These are phyloP conservation scores for Linum usitatissimum DNA, from an alignment of 345 rosid genomes.

Conservation along the genomic window DNA sequence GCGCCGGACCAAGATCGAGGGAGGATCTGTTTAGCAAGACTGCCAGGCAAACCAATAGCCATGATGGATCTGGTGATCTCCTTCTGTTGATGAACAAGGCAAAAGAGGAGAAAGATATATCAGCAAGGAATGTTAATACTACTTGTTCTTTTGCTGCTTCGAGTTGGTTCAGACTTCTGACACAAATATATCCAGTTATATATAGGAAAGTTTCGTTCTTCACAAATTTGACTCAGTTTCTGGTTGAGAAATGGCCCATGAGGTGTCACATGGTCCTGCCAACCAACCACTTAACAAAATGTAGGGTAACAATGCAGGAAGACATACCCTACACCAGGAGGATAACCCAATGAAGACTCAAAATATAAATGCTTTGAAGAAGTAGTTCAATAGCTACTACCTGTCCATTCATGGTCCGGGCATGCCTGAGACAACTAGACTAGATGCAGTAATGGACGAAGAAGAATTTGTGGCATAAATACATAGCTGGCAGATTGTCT, in stretches of 20 bases:
- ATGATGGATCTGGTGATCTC: conserved; percentile 12
- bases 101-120: neutral
- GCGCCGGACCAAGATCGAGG: conserved; percentile 46
- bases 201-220: neutral
- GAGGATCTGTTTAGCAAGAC: conserved; percentile 63
- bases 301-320: neutral
- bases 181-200: neutral
- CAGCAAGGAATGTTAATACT: conserved; percentile 12
- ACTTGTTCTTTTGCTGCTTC: neutral
- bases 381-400: neutral
- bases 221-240: neutral
- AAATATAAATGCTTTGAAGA: neutral
- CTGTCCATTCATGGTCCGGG: neutral
- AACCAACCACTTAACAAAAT: neutral
- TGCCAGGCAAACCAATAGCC: conserved; percentile 48
- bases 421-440: neutral
- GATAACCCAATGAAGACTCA: neutral
- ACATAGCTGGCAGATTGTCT: neutral
- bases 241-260: neutral
- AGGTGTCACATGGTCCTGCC: conserved; percentile 9
- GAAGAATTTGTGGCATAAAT: neutral
- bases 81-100: neutral
- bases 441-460: neutral
- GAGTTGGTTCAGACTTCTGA: neutral
- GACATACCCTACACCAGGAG: neutral